Percentiles rank a stretch among this genome's conserved stretches.
Evolutionary conservation across 2,329 filamentous ascomycete genomes (phyloP).

Genomic region (Penicillium sp.): DNA sequence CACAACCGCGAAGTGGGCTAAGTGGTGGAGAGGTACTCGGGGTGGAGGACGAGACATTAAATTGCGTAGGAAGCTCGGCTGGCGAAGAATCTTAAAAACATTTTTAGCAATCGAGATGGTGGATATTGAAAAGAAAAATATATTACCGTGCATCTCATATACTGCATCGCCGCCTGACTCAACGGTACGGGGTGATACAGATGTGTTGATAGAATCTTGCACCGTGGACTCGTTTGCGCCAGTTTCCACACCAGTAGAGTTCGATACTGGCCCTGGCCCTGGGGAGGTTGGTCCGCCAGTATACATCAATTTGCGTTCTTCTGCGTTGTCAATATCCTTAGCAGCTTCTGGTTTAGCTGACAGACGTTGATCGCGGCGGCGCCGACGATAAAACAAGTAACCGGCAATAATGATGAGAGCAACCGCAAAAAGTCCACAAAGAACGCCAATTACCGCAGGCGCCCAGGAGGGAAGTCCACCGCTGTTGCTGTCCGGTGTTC

Average conservation of each 20-base stretch:
- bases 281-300: slow-evolving; percentile 10
- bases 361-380: neutral
- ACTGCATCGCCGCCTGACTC: slow-evolving; percentile 19
- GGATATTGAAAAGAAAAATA: neutral
- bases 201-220: slow-evolving; percentile 11
- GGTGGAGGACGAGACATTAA: slow-evolving; percentile 1
- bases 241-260: slow-evolving; percentile 14
- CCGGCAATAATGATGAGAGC: slow-evolving; percentile 8
- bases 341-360: neutral
- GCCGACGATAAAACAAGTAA: slow-evolving; percentile 25
- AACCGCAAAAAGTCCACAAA: slow-evolving; percentile 25
- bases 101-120: neutral
- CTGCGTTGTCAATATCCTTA: neutral
- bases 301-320: slow-evolving; percentile 10
- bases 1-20: neutral
- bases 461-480: slow-evolving; percentile 59
- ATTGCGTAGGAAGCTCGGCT: slow-evolving; percentile 14
- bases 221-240: neutral
- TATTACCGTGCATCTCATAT: slow-evolving; percentile 21
- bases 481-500: slow-evolving; percentile 16
- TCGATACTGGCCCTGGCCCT: slow-evolving; percentile 8
- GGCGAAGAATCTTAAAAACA: slow-evolving; percentile 16
- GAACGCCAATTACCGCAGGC: slow-evolving; percentile 54
- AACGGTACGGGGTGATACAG: slow-evolving; percentile 11
- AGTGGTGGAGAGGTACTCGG: slow-evolving; percentile 1